Evolutionary conservation across 495 filamentous ascomycete genomes (phyloP), one percentile per base, ranked within the genome.

Genomic region (Stereocaulon alpinum): DNA sequence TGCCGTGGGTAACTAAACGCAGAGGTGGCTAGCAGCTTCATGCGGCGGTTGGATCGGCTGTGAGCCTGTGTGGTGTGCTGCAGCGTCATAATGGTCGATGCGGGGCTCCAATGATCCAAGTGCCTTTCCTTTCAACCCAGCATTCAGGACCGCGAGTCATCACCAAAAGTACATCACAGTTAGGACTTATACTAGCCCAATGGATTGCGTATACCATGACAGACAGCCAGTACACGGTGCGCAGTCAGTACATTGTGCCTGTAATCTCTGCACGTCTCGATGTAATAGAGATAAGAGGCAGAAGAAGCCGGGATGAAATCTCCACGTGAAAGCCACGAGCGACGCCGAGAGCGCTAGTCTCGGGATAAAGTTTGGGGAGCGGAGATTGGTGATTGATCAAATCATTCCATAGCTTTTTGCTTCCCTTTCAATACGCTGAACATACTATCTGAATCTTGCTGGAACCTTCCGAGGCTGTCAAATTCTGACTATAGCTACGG

Each of bases 271-370:
- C 30, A 37, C n/a, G 6, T 44, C 42, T 44, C 18, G 42, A 44
- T 44, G 34, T 37, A n/a, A 4, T 7, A 37, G 30, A n/a, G 47
- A 29, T 0, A 17, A 15, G 29, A 30, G n/a, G 18, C 7, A 22
- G 48, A 34, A n/a, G 48, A 32, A 29, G 5, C 0, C n/a, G 6
- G 42, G 9, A 6, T 17, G 17, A 18, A 1, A 20, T 52, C 34
- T 18, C 24, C 52, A 43, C 52, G 52, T 55, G 37, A 11, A 55
- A 42, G 52, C 52, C 37, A 22, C 37, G 37, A 55, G 52, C 40
- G 30, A 43, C 52, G 37, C 43, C 24, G 17, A 24, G 6, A 34
- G 52, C 52, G 37, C 52, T 55, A 55, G 41, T 41, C n/a, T 7
- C 17, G 18, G 15, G 14, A 22, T 15, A 22, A 20, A 55, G 52